Conservation (phyloP, 352 stramenopile genomes). For the Globisporangium nunn region DNA sequence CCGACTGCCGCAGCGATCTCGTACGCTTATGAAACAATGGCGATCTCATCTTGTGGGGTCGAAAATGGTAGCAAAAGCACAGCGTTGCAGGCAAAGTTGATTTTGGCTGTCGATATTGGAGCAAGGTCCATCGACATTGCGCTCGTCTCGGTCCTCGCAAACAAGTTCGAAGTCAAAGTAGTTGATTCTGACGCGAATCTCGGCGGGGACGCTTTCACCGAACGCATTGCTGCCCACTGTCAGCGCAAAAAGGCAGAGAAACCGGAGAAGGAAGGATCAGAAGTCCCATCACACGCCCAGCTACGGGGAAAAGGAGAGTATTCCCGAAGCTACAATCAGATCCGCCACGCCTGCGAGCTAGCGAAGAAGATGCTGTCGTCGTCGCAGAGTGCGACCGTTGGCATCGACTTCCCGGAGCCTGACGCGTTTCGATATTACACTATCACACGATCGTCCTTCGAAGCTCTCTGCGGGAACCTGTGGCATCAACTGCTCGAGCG, state of each 20-base stretch:
- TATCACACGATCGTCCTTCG: conserved; percentile 32
- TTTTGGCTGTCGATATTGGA: conserved; percentile 3
- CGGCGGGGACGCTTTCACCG: conserved; percentile 19
- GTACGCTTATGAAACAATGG: not conserved
- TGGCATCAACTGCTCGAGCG: conserved; percentile 17
- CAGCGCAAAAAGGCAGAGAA: conserved; percentile 3
- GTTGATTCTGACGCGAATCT: conserved; percentile 9
- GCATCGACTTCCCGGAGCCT: conserved; percentile 20
- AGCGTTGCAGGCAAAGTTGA: conserved; percentile 1
- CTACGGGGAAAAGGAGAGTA: not conserved
- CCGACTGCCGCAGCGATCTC: conserved; percentile 31
- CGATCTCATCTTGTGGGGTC: not conserved
- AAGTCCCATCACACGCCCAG: not conserved
- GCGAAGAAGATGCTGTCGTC: conserved; percentile 38
- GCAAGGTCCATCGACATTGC: conserved; percentile 15
- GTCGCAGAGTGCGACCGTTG: conserved; percentile 22
- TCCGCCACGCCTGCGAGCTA: conserved; percentile 27
- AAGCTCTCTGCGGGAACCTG: conserved; percentile 25
- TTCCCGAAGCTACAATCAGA: conserved; percentile 11
- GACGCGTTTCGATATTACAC: conserved; percentile 19
- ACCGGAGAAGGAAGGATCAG: not conserved
- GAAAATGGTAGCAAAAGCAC: not conserved
- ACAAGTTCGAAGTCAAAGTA: conserved; percentile 9
- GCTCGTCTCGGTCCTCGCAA: conserved; percentile 10
- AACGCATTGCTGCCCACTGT: conserved; percentile 21